Percentiles rank a stretch among this genome's conserved stretches.
These are phyloP conservation scores for Termitomyces sp. DNA, from an alignment of 768 basidiomycete genomes.

Conservation along the genomic window DNA sequence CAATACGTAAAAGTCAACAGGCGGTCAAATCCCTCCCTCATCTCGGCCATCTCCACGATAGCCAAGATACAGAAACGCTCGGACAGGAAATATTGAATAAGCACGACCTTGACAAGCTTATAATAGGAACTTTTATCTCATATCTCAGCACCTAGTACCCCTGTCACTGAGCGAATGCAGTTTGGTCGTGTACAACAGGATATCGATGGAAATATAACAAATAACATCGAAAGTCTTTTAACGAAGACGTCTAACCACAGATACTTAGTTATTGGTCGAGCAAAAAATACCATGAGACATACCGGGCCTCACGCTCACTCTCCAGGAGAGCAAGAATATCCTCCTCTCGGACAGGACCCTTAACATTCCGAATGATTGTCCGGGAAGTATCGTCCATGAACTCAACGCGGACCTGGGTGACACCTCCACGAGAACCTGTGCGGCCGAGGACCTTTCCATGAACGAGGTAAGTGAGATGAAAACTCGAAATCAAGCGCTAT, in stretches of 20 bases:
- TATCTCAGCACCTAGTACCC: slow-evolving; percentile 2
- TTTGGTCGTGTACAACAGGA: slow-evolving; percentile 11
- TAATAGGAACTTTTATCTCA: neutral
- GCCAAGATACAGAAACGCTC: neutral
- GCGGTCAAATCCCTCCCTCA: neutral
- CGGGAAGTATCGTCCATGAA: slow-evolving; percentile 97
- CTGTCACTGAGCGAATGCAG: slow-evolving; percentile 4
- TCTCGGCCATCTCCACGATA: slow-evolving; percentile 15
- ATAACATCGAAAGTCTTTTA: slow-evolving; percentile 17
- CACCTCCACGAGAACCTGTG: slow-evolving; percentile 98
- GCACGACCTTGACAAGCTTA: neutral
- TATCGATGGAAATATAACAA: slow-evolving; percentile 7
- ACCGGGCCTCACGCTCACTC: slow-evolving; percentile 99
- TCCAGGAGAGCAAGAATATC: slow-evolving; percentile 97
- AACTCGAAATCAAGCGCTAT: neutral
- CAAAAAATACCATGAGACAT: slow-evolving; percentile 27
- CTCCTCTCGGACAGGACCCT: slow-evolving; percentile 93
- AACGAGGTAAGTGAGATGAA: neutral
- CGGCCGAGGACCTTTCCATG: slow-evolving; percentile 84
- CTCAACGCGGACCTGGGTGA: slow-evolving; percentile 98
- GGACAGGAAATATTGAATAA: neutral
- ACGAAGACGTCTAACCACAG: slow-evolving; percentile 30
- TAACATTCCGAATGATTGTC: slow-evolving; percentile 98
- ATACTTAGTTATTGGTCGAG: neutral
- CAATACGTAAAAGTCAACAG: neutral